Evolutionary conservation across 495 filamentous ascomycete genomes (phyloP).

Genomic region (Staphylotrichum tortipilum): DNA sequence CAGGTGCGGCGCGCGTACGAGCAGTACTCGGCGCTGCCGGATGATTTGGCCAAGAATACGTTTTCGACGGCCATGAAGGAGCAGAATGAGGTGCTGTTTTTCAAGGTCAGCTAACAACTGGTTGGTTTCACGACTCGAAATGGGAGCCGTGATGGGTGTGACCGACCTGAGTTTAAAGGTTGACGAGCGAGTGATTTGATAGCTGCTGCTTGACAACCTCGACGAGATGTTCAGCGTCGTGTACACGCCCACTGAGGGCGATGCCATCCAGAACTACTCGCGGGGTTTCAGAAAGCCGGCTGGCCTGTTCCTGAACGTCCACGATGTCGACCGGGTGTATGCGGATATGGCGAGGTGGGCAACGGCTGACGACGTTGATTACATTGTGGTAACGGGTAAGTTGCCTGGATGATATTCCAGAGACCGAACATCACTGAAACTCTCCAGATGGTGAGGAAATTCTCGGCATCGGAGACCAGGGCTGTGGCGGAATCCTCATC

Average conservation of each 20-base stretch:
- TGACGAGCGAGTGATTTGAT: neutral
- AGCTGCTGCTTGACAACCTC: conserved; percentile 39
- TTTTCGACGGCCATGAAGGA: conserved; percentile 81
- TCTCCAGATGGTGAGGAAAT: conserved; percentile 66
- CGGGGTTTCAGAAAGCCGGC: conserved; percentile 68
- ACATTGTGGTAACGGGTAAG: conserved; percentile 76
- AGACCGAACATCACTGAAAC: no score
- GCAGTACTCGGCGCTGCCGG: conserved; percentile 55
- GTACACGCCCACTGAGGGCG: conserved; percentile 85
- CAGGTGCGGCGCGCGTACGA: conserved; percentile 71
- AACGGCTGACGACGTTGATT: conserved; percentile 65
- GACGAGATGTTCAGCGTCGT: conserved; percentile 83
- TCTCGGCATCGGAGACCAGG: conserved; percentile 84
- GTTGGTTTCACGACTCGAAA: no score
- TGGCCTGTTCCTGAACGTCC: conserved; percentile 53
- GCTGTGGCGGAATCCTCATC: conserved; percentile 81
- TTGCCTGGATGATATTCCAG: no score
- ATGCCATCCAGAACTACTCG: conserved; percentile 84
- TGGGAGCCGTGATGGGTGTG: no score
- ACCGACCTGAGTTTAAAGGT: no score
- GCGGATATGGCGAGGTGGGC: conserved; percentile 61
- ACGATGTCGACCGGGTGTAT: conserved; percentile 49
- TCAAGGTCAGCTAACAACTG: conserved; percentile 46
- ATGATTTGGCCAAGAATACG: conserved; percentile 70
- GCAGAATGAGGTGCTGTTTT: conserved; percentile 76